Evolutionary conservation across 495 filamentous ascomycete species (phyloP), one percentile per base, ranked within the genome.

Genomic region (Aspergillus biplanus): DNA sequence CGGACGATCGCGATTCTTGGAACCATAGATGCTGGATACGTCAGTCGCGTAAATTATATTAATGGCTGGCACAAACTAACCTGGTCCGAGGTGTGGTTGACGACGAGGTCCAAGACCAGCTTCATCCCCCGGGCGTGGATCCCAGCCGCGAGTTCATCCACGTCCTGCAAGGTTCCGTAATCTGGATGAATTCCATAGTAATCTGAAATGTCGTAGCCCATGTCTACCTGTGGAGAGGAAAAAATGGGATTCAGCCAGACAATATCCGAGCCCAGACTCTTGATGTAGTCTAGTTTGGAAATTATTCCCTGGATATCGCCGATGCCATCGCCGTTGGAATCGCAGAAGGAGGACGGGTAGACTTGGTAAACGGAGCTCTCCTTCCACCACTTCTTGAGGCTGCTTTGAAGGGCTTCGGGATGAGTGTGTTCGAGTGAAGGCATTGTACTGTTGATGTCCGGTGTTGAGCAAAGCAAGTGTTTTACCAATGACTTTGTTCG

Each of bases 141-240:
- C 49, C 74, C 81, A 0, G 65, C 58, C 33, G 85, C 81, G 7
- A 88, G 72, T 2, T 69, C 57, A 49, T 87, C 83, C 32, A 85
- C 73, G 71, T 88, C 85, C 21, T 75, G 67, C 5, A 85, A 71
- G 1, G 82, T 83, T 7, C 85, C 85, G 59, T 87, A 88, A 1
- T 73, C 73, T 0, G 79, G 77, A 58, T 84, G 75, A 31, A 86
- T 78, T n/a, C 73, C 77, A 50, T 83, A 73, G 64, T 90, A 91
- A 65, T 91, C 80, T 15, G 82, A 80, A 49, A 90, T 75, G 52
- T 83, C 81, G 58, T 83, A 83, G 42, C 81, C 81, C 81, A 82
- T 82, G 49, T 83, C 81, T 49, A 72, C 73, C 65, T 86, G 80
- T 0, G 88, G 88, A 12, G 75, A 80, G 61, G 73, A 69, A 39